Evolutionary conservation across 2,329 filamentous ascomycete genomes (phyloP).

Genomic region (Neofusicoccum kwambonambiense): DNA sequence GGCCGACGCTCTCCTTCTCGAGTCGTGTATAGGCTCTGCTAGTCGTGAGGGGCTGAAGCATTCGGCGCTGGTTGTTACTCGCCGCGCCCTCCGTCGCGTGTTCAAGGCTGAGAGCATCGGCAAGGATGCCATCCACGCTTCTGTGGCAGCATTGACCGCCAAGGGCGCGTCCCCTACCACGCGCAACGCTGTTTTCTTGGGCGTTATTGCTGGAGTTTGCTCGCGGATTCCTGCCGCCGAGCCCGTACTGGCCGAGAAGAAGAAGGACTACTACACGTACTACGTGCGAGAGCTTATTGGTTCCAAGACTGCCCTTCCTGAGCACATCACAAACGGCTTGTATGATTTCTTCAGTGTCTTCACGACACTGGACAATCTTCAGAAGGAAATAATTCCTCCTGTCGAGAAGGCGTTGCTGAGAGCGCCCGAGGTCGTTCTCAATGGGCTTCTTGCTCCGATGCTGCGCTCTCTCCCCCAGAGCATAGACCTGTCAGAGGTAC

Average conservation of each 20-base stretch:
- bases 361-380: constrained; percentile 69
- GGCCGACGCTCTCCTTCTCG: constrained; percentile 70
- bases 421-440: constrained; percentile 84
- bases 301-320: constrained; percentile 69
- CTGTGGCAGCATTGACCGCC: constrained; percentile 65
- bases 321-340: constrained; percentile 70
- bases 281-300: constrained; percentile 83
- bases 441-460: constrained; percentile 73
- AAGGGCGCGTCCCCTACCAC: constrained; percentile 65
- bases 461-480: constrained; percentile 65
- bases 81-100: constrained; percentile 74
- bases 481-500: constrained; percentile 74
- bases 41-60: constrained; percentile 62
- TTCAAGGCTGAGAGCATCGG: constrained; percentile 60
- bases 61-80: constrained; percentile 73
- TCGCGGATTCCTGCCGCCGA: constrained; percentile 66
- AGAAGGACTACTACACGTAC: constrained; percentile 74
- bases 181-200: constrained; percentile 75
- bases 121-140: constrained; percentile 60
- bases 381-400: constrained; percentile 72
- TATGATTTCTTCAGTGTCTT: constrained; percentile 81
- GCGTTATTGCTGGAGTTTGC: constrained; percentile 83
- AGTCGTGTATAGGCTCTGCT: constrained; percentile 65
- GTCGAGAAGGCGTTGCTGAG: constrained; percentile 87
- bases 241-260: constrained; percentile 62